Percentiles rank a stretch among this genome's conserved stretches.
These are phyloP conservation scores for Vaccinium vitisidaea DNA, from an alignment of 148 eudicot genomes.

Conservation along the genomic window DNA sequence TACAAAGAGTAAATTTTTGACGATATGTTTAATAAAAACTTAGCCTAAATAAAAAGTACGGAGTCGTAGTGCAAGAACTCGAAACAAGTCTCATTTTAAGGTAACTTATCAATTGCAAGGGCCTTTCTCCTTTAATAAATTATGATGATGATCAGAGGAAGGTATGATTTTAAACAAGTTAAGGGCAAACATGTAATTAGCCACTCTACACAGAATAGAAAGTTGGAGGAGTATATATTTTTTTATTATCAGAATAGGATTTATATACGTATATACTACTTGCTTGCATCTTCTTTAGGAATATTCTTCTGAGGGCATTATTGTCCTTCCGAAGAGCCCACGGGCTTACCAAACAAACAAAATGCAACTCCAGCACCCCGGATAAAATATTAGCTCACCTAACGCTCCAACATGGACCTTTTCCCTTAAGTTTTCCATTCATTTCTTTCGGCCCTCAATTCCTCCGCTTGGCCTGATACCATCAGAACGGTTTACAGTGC, in stretches of 20 bases:
- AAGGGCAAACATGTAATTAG: background rate
- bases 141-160: too few relatives aligned
- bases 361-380: background rate
- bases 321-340: background rate
- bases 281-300: background rate
- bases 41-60: too few relatives aligned
- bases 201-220: background rate
- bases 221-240: background rate
- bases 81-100: too few relatives aligned
- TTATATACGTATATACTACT: too few relatives aligned
- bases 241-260: too few relatives aligned
- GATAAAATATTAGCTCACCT: background rate
- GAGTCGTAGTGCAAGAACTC: too few relatives aligned
- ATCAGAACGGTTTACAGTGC: background rate
- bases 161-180: background rate
- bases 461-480: background rate
- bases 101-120: too few relatives aligned
- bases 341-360: background rate
- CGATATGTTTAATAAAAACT: too few relatives aligned
- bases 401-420: background rate
- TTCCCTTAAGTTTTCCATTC: background rate
- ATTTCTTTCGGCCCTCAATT: background rate
- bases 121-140: too few relatives aligned
- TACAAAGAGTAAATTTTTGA: too few relatives aligned
- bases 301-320: conserved; percentile 2